phyloP scores from a whole-genome alignment of 805 yeast genomes.

The Saccharomycopsis lassenensis region DNA sequence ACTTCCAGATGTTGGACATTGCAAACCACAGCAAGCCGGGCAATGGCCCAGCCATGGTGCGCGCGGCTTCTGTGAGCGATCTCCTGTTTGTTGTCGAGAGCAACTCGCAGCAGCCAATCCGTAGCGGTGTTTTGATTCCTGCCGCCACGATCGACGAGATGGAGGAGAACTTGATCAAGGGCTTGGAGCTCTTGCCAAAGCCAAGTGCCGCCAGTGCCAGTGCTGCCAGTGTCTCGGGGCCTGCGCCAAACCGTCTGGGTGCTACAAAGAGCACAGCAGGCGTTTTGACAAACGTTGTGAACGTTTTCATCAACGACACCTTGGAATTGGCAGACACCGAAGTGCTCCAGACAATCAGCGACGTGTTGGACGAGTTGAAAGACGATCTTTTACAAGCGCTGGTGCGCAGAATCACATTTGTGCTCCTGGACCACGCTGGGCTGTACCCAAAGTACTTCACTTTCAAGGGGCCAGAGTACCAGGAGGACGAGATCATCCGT shows the following conservation, averaged over 20 bases:
- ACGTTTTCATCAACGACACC: constrained; percentile 60
- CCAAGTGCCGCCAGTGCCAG: constrained; percentile 28
- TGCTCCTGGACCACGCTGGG: constrained; percentile 75
- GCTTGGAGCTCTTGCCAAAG: constrained; percentile 59
- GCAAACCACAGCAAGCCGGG: constrained; percentile 41
- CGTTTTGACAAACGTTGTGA: constrained; percentile 67
- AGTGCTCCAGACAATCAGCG: constrained; percentile 49
- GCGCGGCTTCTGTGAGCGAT: constrained; percentile 91
- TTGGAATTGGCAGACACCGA: constrained; percentile 71
- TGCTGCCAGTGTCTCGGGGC: constrained; percentile 27
- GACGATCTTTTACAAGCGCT: constrained; percentile 61
- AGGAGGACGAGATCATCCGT: constrained; percentile 87
- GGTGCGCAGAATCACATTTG: constrained; percentile 88
- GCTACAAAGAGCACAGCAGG: constrained; percentile 20
- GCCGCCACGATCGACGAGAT: constrained; percentile 79
- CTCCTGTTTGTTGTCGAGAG: constrained; percentile 76
- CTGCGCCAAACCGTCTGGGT: constrained; percentile 36
- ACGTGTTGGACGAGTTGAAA: constrained; percentile 53
- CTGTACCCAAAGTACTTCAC: constrained; percentile 92
- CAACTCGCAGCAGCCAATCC: constrained; percentile 47
- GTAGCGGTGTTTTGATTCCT: constrained; percentile 81
- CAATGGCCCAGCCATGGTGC: constrained; percentile 38
- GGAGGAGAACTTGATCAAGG: constrained; percentile 70
- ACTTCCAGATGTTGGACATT: constrained; percentile 72
- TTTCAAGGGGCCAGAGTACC: constrained; percentile 77